Base-by-base conservation (phyloP, 768 basidiomycete genomes). In the Mrakia gelida region DNA sequence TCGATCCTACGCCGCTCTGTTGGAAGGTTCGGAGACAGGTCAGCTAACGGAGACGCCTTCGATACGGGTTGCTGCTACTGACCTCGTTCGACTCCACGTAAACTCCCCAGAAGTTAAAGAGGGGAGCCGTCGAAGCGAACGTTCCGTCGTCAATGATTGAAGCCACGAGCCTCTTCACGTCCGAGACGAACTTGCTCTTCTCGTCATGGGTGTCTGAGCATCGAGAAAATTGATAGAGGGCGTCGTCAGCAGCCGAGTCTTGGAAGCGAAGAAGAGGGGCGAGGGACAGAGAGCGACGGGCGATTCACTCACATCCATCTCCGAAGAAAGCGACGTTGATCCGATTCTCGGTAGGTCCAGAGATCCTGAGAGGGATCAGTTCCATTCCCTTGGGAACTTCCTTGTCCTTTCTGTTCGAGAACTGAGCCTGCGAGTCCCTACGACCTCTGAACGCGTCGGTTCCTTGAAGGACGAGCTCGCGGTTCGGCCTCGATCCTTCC, bases 301-400 rank as follows among this genome's bases (percentile, higher is more conserved):
- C 38, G 38, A 38, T 38, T 38, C 8, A 8, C 82, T 79, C 68
- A 84, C 84, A 84, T 38, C 84, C 84, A 77, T 84, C 84, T 0
- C 82, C 78, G 63, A 84, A 84, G 80, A 83, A 83, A 38, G 81
- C 83, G 11, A 84, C 79, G 71, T 84, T 81, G 32, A 84, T 80
- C 16, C 82, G 56, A 23, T 82, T 81, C 23, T 71, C 34, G 49
- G 73, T 76, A 6, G 65, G n/a, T n/a, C 83, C 83, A 26, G 80
- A 80, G 38, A 81, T 59, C 38, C 82, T 80, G 43, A 84, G 70
- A 18, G 70, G 30, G 23, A 80, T 30, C 10, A 82, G 76, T 26
- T 63, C 62, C 82, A 82, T 82, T 9, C 61, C 78, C 28, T 80
- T 56, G 3, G 71, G 71, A 32, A 56, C 71, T 1, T 72, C 71